Percentiles rank a stretch among this genome's conserved stretches.
phyloP scores from a whole-genome alignment of 495 filamentous ascomycete genomes.

The Penicillium paxilli region DNA sequence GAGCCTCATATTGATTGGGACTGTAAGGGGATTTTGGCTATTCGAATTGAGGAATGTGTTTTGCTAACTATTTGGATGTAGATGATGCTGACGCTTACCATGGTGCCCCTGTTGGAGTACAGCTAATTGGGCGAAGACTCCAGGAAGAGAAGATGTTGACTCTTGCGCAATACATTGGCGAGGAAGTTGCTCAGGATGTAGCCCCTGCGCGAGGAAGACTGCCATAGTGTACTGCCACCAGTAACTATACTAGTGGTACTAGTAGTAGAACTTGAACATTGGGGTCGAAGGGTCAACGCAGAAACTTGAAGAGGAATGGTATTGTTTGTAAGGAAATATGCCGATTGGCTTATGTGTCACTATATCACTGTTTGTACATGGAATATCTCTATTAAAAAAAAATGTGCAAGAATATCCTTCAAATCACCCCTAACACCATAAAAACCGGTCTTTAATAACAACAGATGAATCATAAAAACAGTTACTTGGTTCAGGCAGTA shows the following conservation, averaged over 20 bases:
- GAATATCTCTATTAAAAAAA: background rate
- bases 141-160: slow-evolving; percentile 56
- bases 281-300: no score
- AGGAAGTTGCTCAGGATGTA: slow-evolving; percentile 16
- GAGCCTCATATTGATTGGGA: slow-evolving; percentile 45
- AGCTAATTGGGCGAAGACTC: slow-evolving; percentile 50
- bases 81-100: slow-evolving; percentile 55
- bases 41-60: background rate
- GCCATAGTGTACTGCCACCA: no score
- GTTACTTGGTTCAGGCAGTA: background rate
- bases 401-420: background rate
- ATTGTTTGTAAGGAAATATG: no score
- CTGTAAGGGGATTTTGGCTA: slow-evolving; percentile 46
- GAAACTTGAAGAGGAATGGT: no score
- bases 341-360: background rate
- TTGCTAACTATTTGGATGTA: slow-evolving; percentile 20
- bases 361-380: background rate
- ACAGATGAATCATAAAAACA: background rate
- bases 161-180: slow-evolving; percentile 38
- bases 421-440: background rate
- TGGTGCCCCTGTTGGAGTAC: slow-evolving; percentile 54
- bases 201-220: background rate
- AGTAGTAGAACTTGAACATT: no score
- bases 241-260: no score
- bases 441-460: background rate